Evolutionary conservation across 208 protist species (phyloP), one percentile per base, ranked within the genome.

Genomic region (Crithidia fasciculata): DNA sequence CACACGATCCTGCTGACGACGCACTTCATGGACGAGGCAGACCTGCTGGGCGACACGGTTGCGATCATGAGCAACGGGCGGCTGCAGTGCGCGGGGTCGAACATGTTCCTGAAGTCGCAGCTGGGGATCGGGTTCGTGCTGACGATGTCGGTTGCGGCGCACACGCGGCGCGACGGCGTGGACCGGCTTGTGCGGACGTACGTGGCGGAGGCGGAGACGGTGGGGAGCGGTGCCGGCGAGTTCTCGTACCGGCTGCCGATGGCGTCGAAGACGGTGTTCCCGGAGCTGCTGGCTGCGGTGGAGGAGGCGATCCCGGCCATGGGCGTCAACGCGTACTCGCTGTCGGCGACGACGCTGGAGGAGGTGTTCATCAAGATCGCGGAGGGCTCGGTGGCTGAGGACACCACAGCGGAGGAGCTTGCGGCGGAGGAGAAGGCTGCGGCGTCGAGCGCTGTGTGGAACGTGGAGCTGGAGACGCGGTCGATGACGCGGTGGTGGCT

Each of bases 301-400:
- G 84, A 93, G 67, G 41, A 81, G 8, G 59, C 54, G n/a, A 74
- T 69, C 15, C 15, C 64, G 36, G 18, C 52, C 7, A 59, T 86
- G 5, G 83, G 87, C 39, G 79, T 92, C 50, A 62, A 67, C 54
- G 72, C 54, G 15, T 93, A 88, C 78, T 81, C 86, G 39, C 69
- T 96, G 18, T 84, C 86, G 40, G 83, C 81, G 28, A 93, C 89
- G 12, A 93, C 89, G 37, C 69, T 95, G 44, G 90, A 95, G 73
- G 85, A 95, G 64, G 75, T 93, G 4, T 95, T 95, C 66, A 49
- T 95, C 18, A 55, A 74, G 43, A 82, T 93, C 53, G 84, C 82
- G 39, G 64, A 79, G 55, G 69, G 69, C 54, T 49, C 43, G 44
- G 62, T 54, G 41, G 16, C 55, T 5, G 55, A 49, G 10, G 55